Conservation (phyloP, 257 asterid genomes). For the Solanum bulbocastanum region DNA sequence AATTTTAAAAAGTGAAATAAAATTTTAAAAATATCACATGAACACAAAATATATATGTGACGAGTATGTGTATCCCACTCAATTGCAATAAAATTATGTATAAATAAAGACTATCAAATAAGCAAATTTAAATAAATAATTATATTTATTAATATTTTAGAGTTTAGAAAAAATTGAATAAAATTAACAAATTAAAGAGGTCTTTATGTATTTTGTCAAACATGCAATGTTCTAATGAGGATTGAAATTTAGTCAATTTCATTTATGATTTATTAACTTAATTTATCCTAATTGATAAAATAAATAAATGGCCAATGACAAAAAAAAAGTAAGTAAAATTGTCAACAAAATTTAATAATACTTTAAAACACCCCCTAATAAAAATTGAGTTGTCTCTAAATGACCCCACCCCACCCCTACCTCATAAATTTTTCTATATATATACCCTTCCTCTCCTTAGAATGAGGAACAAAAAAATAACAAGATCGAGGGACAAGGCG, state of each 20-base stretch:
- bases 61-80: background rate
- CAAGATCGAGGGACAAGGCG: background rate
- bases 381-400: background rate
- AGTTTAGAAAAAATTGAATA: background rate
- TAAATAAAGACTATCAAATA: background rate
- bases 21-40: background rate
- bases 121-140: background rate
- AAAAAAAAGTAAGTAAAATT: background rate
- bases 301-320: background rate
- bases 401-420: background rate
- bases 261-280: background rate
- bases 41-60: background rate
- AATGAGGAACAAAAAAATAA: background rate
- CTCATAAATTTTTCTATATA: background rate
- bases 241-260: background rate
- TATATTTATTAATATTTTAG: background rate
- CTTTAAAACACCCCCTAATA: background rate
- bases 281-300: background rate
- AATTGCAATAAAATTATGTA: no score
- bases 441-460: no score
- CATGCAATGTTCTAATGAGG: background rate
- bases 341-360: background rate
- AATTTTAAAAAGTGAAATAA: no score
- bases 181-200: background rate
- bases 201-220: background rate